These are phyloP conservation scores for Mentha longifolia DNA, from an alignment of 257 asterid genomes.

Conservation along the genomic window DNA sequence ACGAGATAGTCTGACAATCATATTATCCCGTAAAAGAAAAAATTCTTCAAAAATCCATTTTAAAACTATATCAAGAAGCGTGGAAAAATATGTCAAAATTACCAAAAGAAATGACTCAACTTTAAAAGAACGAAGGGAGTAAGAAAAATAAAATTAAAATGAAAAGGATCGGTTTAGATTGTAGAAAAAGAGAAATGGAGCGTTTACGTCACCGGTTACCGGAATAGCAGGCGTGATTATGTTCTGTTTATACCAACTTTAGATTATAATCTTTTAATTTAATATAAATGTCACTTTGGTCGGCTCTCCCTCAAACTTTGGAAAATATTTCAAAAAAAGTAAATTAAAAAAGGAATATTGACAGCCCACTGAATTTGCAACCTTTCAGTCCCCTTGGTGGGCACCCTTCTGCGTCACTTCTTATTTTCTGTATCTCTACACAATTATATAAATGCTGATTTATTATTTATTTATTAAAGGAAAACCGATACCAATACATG, in stretches of 20 bases:
- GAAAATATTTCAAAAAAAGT: constrained; percentile 13
- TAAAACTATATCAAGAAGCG: too few relatives aligned
- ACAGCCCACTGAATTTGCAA: constrained; percentile 28
- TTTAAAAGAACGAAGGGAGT: too few relatives aligned
- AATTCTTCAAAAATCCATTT: too few relatives aligned
- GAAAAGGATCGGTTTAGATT: neutral
- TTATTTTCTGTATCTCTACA: neutral
- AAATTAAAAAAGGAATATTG: constrained; percentile 19
- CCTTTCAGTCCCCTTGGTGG: constrained; percentile 21
- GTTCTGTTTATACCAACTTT: neutral
- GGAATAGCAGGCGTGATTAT: neutral
- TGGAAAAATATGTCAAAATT: too few relatives aligned
- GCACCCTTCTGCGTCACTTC: constrained; percentile 28
- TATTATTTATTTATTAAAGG: too few relatives aligned
- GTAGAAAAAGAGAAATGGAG: neutral
- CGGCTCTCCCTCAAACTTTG: constrained; percentile 42
- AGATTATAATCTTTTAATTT: neutral
- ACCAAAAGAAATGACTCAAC: too few relatives aligned
- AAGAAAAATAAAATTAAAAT: too few relatives aligned
- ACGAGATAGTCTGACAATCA: too few relatives aligned
- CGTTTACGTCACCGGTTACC: neutral
- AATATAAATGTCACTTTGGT: constrained; percentile 27
- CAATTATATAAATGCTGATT: neutral
- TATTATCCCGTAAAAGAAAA: too few relatives aligned
- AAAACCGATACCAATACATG: too few relatives aligned